phyloP scores from a whole-genome alignment of 352 stramenopile genomes.

The Thalassiosira hispida region DNA sequence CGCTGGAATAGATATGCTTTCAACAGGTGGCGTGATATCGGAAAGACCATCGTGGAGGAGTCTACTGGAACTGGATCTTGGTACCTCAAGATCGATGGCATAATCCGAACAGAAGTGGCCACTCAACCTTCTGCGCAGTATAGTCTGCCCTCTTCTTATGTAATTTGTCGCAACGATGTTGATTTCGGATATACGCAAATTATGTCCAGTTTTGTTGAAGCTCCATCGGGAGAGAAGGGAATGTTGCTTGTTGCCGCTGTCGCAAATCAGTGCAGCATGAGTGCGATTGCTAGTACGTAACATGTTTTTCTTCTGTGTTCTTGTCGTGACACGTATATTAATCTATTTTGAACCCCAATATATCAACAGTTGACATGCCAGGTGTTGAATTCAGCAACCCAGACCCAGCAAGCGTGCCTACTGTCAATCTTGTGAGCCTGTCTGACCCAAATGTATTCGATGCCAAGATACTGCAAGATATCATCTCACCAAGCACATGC shows the following conservation, averaged over 20 bases:
- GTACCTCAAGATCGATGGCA: conserved; percentile 50
- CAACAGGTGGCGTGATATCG: conserved; percentile 49
- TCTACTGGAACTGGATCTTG: conserved; percentile 14
- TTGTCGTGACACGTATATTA: too few relatives aligned
- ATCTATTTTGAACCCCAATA: too few relatives aligned
- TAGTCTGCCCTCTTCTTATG: conserved; percentile 22
- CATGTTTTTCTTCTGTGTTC: neutral
- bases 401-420: conserved; percentile 25
- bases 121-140: conserved; percentile 12
- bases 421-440: conserved; percentile 31
- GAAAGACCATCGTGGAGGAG: conserved; percentile 51
- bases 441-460: conserved; percentile 42
- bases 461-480: conserved; percentile 29
- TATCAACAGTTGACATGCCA: conserved; percentile 41
- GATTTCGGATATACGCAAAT: neutral
- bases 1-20: conserved; percentile 54
- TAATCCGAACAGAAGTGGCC: conserved; percentile 46
- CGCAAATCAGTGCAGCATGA: conserved; percentile 23
- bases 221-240: conserved; percentile 23
- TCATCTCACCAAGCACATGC: conserved; percentile 22
- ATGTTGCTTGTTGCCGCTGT: conserved; percentile 38
- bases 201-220: conserved; percentile 32
- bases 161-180: conserved; percentile 34
- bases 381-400: conserved; percentile 28
- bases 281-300: neutral